Evolutionary conservation across 345 rosid genomes (phyloP), one percentile per base, ranked within the genome.

Genomic region (Dovyalis caffra): DNA sequence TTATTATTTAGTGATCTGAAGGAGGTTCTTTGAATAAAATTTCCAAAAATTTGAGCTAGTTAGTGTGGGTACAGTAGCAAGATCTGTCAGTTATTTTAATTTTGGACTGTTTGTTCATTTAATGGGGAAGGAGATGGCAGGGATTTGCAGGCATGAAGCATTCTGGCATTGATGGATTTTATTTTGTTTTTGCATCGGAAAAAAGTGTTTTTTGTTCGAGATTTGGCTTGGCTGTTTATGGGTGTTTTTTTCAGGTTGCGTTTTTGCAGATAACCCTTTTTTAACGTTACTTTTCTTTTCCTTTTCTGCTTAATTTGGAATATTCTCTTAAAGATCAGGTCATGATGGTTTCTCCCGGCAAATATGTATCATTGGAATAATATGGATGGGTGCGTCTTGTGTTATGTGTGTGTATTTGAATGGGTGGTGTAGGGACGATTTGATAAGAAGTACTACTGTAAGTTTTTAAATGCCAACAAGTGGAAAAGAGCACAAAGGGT

Each of bases 171-270:
- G 68, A 76, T 72, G 76, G 69, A 43, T 43, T 79, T 78, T 74
- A 74, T 53, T 77, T 49, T 70, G 71, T 70, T 61, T 53, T 70
- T 82, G 82, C n/a, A 9, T 8, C n/a, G 25, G 60, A 23, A 2
- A 76, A 84, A 82, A 76, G 72, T 77, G 70, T 11, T 25, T 72
- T 82, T 85, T 77, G 83, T 82, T 85, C 69, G 77, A 66, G 78
- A 38, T 71, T 45, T 32, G 26, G 28, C 78, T 60, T 75, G 78
- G 85, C 74, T 64, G 60, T 43, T 78, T 76, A 56, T 20, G 60
- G 18, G 12, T 26, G 40, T 31, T 40, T 53, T 72, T 6, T 58
- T 66, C 10, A 10, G 35, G 43, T 15, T 28, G 20, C 69, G 32
- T 56, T 73, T 60, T 26, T 26, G 29, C 62, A 45, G 35, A 25